Evolutionary conservation across 1,139 yeast species (phyloP).

Genomic region (Suhomyces bolitotheri): DNA sequence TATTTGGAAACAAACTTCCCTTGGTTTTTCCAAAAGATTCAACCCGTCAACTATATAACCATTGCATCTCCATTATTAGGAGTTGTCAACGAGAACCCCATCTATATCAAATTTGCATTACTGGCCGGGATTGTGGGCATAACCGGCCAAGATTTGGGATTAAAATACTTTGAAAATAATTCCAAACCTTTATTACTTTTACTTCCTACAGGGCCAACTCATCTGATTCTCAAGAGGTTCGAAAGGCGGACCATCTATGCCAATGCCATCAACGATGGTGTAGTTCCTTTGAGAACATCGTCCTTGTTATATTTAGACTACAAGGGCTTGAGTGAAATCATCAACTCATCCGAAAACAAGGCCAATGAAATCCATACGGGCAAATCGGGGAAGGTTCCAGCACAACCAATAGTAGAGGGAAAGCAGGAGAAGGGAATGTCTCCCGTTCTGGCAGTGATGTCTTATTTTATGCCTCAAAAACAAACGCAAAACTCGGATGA

Average conservation of each 20-base stretch:
- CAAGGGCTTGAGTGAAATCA: slow-evolving; percentile 31
- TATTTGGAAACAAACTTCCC: slow-evolving; percentile 73
- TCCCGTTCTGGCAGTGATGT: slow-evolving; percentile 46
- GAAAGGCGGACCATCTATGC: slow-evolving; percentile 74
- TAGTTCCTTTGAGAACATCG: slow-evolving; percentile 85
- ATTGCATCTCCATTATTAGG: slow-evolving; percentile 91
- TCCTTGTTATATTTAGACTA: slow-evolving; percentile 73
- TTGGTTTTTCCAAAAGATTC: slow-evolving; percentile 61
- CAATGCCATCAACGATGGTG: slow-evolving; percentile 83
- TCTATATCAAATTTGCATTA: slow-evolving; percentile 78
- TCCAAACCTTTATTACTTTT: slow-evolving; percentile 66
- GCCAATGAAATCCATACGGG: slow-evolving; percentile 8
- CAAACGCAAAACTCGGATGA: slow-evolving; percentile 29
- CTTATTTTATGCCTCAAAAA: slow-evolving; percentile 49
- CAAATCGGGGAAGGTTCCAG: slow-evolving; percentile 11
- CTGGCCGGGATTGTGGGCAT: slow-evolving; percentile 90
- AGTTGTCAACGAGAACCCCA: slow-evolving; percentile 80
- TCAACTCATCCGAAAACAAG: slow-evolving; percentile 14
- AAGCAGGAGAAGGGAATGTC: slow-evolving; percentile 22
- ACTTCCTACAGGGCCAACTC: slow-evolving; percentile 82
- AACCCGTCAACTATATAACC: slow-evolving; percentile 81
- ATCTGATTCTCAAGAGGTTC: slow-evolving; percentile 61
- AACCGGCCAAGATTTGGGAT: slow-evolving; percentile 89
- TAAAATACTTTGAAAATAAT: slow-evolving; percentile 42
- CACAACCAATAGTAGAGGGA: slow-evolving; percentile 2